phyloP scores from a whole-genome alignment of 306 rosid species.

The Macrotyloma uniflorum region DNA sequence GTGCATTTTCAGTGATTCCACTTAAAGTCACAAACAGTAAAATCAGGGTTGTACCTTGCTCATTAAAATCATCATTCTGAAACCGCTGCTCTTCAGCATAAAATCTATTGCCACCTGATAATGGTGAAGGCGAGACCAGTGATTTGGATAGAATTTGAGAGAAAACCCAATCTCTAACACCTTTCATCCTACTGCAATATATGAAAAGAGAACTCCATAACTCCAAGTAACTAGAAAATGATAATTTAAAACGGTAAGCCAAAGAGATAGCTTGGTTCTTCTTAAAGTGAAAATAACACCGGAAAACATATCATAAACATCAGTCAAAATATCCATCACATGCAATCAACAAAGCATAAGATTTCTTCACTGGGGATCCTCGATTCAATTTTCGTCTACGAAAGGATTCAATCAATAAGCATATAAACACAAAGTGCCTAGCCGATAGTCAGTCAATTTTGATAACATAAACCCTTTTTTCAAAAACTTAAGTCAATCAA shows the following conservation, averaged over 20 bases:
- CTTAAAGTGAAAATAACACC: neutral
- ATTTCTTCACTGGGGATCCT: neutral
- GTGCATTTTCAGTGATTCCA: constrained; percentile 13
- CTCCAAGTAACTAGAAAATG: neutral
- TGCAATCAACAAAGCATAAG: neutral
- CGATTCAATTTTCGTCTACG: neutral
- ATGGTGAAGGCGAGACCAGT: constrained; percentile 65
- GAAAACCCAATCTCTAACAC: constrained; percentile 77
- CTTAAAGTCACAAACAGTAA: neutral
- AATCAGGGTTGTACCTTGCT: constrained; percentile 60
- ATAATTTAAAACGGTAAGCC: neutral
- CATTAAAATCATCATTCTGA: constrained; percentile 49
- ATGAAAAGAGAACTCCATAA: constrained; percentile 30
- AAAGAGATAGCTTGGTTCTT: neutral
- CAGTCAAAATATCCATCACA: constrained; percentile 14
- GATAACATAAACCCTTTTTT: neutral
- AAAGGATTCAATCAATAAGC: neutral
- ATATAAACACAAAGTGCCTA: neutral
- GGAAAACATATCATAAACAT: neutral
- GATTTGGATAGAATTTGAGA: constrained; percentile 83
- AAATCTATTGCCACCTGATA: constrained; percentile 57
- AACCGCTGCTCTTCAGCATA: constrained; percentile 43
- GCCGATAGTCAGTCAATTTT: neutral
- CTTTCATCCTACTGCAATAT: constrained; percentile 75
- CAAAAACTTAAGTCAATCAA: neutral